A percentile compares a stretch with the other conserved stretches of the same genome.
These are phyloP conservation scores for Seiridium cupressi DNA, from an alignment of 2,329 filamentous ascomycete species.

Conservation along the genomic window DNA sequence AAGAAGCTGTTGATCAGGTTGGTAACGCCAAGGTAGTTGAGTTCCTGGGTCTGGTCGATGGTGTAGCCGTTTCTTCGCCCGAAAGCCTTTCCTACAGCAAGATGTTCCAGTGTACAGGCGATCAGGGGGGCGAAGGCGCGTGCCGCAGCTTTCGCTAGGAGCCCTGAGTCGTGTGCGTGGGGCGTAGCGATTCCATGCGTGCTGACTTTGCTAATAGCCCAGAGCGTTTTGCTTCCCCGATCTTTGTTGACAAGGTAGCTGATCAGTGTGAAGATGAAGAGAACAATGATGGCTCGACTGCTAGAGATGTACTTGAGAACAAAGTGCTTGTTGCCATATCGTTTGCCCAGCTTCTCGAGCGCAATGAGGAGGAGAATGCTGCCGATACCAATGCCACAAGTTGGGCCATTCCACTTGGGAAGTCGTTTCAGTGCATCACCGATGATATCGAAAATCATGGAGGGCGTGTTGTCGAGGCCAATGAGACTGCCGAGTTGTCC, in stretches of 20 bases:
- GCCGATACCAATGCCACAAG: slow-evolving; percentile 57
- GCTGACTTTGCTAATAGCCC: slow-evolving; percentile 55
- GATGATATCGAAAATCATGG: slow-evolving; percentile 55
- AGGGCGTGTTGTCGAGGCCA: slow-evolving; percentile 48
- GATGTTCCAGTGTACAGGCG: slow-evolving; percentile 60
- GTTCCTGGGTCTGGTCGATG: slow-evolving; percentile 63
- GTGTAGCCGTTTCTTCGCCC: slow-evolving; percentile 60
- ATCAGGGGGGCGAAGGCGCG: slow-evolving; percentile 60
- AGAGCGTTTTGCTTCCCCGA: slow-evolving; percentile 47
- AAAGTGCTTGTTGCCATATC: slow-evolving; percentile 57
- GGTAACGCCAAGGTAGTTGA: slow-evolving; percentile 60
- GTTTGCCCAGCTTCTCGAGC: slow-evolving; percentile 57
- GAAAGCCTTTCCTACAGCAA: slow-evolving; percentile 64
- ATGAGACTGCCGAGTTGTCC: slow-evolving; percentile 63
- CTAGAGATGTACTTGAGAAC: slow-evolving; percentile 57
- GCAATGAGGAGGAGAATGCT: slow-evolving; percentile 54
- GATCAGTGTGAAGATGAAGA: slow-evolving; percentile 62
- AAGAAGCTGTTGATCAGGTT: slow-evolving; percentile 67
- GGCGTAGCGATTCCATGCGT: slow-evolving; percentile 53
- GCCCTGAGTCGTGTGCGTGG: slow-evolving; percentile 39
- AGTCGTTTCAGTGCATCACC: slow-evolving; percentile 57
- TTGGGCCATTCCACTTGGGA: slow-evolving; percentile 55
- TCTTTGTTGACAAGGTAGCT: slow-evolving; percentile 61
- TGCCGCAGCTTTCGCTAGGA: slow-evolving; percentile 52
- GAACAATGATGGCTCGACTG: slow-evolving; percentile 58